Evolutionary conservation across 805 yeast genomes (phyloP).

Genomic region (Brettanomyces sp.): DNA sequence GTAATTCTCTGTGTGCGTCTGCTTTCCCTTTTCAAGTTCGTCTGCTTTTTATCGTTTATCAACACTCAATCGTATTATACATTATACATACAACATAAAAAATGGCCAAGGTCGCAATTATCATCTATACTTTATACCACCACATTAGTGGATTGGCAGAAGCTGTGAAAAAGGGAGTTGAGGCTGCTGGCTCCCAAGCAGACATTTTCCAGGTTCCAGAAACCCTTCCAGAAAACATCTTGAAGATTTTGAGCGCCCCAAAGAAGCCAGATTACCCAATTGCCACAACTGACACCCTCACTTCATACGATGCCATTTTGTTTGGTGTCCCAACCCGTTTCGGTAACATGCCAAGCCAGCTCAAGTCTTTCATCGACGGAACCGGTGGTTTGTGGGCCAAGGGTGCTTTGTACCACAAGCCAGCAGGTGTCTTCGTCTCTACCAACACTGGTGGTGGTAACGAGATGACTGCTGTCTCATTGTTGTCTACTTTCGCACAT

Average conservation of each 20-base stretch:
- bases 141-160: conserved; percentile 65
- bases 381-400: conserved; percentile 75
- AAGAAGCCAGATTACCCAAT: conserved; percentile 54
- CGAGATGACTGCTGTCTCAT: conserved; percentile 59
- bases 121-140: conserved; percentile 69
- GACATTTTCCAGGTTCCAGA: conserved; percentile 70
- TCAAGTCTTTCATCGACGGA: conserved; percentile 66
- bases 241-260: conserved; percentile 53
- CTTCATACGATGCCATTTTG: conserved; percentile 66
- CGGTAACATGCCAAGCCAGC: conserved; percentile 75
- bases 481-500: conserved; percentile 59
- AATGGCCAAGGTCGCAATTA: conserved; percentile 27
- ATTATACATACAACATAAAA: not conserved
- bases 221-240: conserved; percentile 54
- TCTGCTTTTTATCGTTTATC: not conserved
- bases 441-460: conserved; percentile 84
- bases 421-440: conserved; percentile 62
- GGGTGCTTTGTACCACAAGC: conserved; percentile 67
- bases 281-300: conserved; percentile 50
- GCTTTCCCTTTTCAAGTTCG: too few species aligned
- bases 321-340: conserved; percentile 84
- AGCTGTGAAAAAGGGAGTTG: conserved; percentile 58
- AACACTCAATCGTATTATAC: not conserved
- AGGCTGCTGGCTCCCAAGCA: conserved; percentile 58
- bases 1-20: not conserved